Evolutionary conservation across 1,139 yeast species (phyloP), one percentile per base, ranked within the genome.

Genomic region (Saccharomyces hybrid): DNA sequence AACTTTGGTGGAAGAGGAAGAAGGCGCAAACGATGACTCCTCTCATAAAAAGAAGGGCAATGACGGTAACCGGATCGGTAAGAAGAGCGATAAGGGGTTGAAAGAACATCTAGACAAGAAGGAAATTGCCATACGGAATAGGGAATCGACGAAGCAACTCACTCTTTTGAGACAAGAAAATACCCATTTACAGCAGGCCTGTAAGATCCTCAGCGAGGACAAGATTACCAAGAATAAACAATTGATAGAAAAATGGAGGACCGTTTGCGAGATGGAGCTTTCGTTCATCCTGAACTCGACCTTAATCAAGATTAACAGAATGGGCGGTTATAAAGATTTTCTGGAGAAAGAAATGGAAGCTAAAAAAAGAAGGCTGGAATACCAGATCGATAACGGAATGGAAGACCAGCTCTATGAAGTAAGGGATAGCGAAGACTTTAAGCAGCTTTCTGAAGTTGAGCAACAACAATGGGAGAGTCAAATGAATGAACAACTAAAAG

Each of bases 261-360:
- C 62, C 8, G 72, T 74, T 0, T 76, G 78, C 0, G 76, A 76
- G 56, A 67, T 63, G 49, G 79, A 78, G 0, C 73, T 81, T 44
- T 71, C 74, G 41, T 76, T 70, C 56, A 55, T 79, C 44, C 59
- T 71, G 31, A 77, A 77, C 57, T 72, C 75, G 6, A 77, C 79
- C 0, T 57, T 69, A 23, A 60, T 69, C 8, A 77, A 76, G 54
- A 71, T 78, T 4, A 68, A 69, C 30, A 70, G 65, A 54, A 66
- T 73, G 67, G 82, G 82, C 14, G 82, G 82, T 0, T 73, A 77
- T 55, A 70, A 68, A 48, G 78, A 75, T 52, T 72, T 73, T 51
- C 63, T 70, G 30, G 66, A 67, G 54, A 69, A 67, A 41, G 75
- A 73, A 56, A 61, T 70, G 14, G 72, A 75, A 30, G 69, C 65